A percentile compares a stretch with the other conserved stretches of the same genome.
phyloP scores from a whole-genome alignment of 139 green algal species.

The Chlamydomonas incerta region DNA sequence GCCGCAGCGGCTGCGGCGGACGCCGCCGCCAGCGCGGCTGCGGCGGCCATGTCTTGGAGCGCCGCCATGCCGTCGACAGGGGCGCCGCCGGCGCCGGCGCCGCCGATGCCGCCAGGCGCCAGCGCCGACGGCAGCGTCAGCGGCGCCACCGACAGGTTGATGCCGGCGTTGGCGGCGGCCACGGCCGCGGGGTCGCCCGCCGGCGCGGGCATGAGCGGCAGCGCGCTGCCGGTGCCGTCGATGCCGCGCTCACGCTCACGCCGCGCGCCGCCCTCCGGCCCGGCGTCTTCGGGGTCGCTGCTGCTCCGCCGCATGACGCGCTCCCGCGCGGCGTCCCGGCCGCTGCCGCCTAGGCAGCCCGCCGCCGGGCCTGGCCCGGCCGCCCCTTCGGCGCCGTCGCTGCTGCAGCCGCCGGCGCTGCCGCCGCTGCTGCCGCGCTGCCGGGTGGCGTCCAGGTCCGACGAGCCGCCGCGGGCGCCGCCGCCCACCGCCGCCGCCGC shows the following conservation, averaged over 20 bases:
- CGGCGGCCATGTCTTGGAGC: background rate
- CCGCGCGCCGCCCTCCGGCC: background rate
- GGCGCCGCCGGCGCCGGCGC: background rate
- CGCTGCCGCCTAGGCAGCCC: no score
- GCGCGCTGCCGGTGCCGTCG: background rate
- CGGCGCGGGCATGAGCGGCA: background rate
- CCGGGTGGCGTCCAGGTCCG: background rate
- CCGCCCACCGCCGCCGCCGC: background rate
- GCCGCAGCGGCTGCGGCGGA: background rate
- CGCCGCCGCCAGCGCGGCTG: background rate
- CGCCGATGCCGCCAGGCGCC: background rate
- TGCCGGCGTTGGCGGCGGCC: background rate
- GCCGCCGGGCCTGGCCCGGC: background rate
- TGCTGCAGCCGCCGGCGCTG: background rate
- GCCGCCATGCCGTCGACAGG: background rate
- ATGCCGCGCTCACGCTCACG: background rate
- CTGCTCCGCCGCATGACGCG: background rate
- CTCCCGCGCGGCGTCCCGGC: background rate
- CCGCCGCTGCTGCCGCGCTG: background rate
- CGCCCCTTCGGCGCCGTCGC: background rate
- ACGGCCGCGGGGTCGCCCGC: background rate
- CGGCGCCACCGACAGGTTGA: background rate
- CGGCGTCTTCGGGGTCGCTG: slow-evolving; percentile 14
- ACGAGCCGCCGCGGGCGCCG: background rate
- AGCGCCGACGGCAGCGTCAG: no score